A percentile compares a stretch with the other conserved stretches of the same genome.
These are phyloP conservation scores for Triangularia verruculosa DNA, from an alignment of 2,329 filamentous ascomycete species.

Conservation along the genomic window DNA sequence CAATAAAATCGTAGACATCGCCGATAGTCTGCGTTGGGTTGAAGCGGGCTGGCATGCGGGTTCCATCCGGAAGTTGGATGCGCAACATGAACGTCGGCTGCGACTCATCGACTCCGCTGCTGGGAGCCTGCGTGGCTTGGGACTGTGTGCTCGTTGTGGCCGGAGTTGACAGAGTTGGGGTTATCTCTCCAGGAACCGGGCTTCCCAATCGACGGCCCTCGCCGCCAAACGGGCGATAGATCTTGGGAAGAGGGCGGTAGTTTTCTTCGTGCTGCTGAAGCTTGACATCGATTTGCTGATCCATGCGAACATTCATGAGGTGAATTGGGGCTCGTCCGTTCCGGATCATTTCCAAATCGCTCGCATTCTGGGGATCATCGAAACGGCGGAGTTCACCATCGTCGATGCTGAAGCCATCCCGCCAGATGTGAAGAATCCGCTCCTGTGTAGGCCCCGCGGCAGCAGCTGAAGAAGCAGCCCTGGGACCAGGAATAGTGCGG, in stretches of 20 bases:
- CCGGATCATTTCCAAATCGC: constrained; percentile 72
- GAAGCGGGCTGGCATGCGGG: constrained; percentile 74
- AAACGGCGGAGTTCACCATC: constrained; percentile 76
- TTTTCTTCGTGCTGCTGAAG: constrained; percentile 73
- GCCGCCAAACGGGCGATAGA: constrained; percentile 73
- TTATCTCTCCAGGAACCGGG: constrained; percentile 63
- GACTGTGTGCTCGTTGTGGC: constrained; percentile 28
- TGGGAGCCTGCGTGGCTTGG: constrained; percentile 33
- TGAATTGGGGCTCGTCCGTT: constrained; percentile 72
- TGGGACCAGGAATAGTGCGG: constrained; percentile 63
- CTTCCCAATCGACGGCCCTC: constrained; percentile 72
- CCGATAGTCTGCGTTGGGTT: constrained; percentile 76
- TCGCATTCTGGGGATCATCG: constrained; percentile 72
- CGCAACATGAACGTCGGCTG: constrained; percentile 69
- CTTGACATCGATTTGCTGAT: constrained; percentile 76
- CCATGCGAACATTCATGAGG: constrained; percentile 71
- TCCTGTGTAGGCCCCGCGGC: constrained; percentile 52
- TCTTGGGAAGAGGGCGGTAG: constrained; percentile 69
- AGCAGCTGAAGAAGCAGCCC: constrained; percentile 28
- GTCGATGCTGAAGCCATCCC: constrained; percentile 80
- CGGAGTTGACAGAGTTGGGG: constrained; percentile 35
- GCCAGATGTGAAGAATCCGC: constrained; percentile 75
- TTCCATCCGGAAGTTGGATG: constrained; percentile 75
- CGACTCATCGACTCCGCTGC: constrained; percentile 56
- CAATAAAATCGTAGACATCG: constrained; percentile 73